Evolutionary conservation across 805 yeast genomes (phyloP).

Genomic region (Saccharomyces eubayanus): DNA sequence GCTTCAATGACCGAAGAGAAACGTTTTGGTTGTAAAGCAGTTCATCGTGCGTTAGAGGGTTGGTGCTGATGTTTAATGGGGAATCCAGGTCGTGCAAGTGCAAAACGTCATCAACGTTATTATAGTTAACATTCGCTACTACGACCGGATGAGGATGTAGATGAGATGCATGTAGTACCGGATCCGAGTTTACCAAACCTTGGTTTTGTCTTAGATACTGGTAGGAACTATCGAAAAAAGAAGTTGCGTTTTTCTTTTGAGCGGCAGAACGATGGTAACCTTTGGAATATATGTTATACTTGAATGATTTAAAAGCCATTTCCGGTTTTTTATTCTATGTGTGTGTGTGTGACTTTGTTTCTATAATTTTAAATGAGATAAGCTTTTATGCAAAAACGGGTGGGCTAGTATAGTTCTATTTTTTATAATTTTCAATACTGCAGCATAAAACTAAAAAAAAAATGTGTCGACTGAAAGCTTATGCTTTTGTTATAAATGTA

Average conservation of each 20-base stretch:
- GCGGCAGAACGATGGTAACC: conserved; percentile 30
- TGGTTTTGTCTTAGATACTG: conserved; percentile 33
- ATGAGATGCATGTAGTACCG: conserved; percentile 12
- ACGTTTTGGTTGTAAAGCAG: not conserved
- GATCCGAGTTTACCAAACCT: conserved; percentile 25
- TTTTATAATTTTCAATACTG: not conserved
- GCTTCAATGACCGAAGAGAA: not conserved
- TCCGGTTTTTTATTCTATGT: conserved; percentile 1
- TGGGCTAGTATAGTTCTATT: not conserved
- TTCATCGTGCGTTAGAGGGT: not conserved
- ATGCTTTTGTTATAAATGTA: not conserved
- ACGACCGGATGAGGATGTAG: conserved; percentile 33
- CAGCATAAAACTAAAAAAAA: not conserved
- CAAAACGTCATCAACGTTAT: conserved; percentile 24
- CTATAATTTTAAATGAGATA: not conserved
- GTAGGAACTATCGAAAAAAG: conserved; percentile 37
- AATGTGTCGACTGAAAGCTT: not conserved
- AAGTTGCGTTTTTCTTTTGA: conserved; percentile 23
- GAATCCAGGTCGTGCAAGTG: not conserved
- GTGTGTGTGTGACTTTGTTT: not conserved
- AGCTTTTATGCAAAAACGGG: not conserved
- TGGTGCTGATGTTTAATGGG: not conserved
- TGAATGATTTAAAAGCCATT: conserved; percentile 37
- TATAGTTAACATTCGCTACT: conserved; percentile 29
- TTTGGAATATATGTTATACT: conserved; percentile 33